Conservation (phyloP, 2,329 filamentous ascomycete genomes). For the Penicillium italicum region DNA sequence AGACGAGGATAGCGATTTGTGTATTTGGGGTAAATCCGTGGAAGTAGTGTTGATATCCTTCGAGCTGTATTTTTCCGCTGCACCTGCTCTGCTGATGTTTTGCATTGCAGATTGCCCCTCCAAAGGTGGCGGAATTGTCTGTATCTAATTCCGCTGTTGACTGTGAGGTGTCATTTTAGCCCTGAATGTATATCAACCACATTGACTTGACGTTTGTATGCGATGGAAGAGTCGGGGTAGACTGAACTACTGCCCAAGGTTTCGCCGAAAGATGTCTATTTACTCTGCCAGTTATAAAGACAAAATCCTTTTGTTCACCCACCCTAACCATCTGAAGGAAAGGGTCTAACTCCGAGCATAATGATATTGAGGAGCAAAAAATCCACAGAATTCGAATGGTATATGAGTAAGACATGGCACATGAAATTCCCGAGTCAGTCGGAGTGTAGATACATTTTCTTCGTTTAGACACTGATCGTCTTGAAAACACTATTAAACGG, state of each 20-base stretch:
- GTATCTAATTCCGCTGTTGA: constrained; percentile 1
- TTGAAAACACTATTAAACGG: constrained; percentile 62
- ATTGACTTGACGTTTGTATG: not conserved
- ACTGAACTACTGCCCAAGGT: too few species aligned
- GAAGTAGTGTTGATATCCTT: not conserved
- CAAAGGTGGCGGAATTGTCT: not conserved
- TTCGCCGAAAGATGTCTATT: constrained; percentile 4
- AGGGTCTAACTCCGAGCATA: constrained; percentile 16
- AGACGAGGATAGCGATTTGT: not conserved
- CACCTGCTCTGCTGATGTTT: not conserved
- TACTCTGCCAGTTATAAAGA: constrained; percentile 9
- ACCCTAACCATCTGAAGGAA: constrained; percentile 10
- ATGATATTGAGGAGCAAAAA: constrained; percentile 19
- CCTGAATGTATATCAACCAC: not conserved
- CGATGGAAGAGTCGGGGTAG: not conserved
- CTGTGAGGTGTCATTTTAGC: not conserved
- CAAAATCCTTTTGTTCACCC: constrained; percentile 17
- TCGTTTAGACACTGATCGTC: constrained; percentile 69
- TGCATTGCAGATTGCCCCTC: constrained; percentile 11
- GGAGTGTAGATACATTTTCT: constrained; percentile 8
- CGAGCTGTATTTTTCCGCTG: too few species aligned
- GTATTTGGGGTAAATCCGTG: not conserved
- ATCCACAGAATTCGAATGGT: constrained; percentile 22
- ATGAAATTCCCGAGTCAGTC: constrained; percentile 19
- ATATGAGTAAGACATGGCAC: constrained; percentile 29